These are phyloP conservation scores for Diospyros lotus DNA, from an alignment of 148 eudicot species.

Conservation along the genomic window DNA sequence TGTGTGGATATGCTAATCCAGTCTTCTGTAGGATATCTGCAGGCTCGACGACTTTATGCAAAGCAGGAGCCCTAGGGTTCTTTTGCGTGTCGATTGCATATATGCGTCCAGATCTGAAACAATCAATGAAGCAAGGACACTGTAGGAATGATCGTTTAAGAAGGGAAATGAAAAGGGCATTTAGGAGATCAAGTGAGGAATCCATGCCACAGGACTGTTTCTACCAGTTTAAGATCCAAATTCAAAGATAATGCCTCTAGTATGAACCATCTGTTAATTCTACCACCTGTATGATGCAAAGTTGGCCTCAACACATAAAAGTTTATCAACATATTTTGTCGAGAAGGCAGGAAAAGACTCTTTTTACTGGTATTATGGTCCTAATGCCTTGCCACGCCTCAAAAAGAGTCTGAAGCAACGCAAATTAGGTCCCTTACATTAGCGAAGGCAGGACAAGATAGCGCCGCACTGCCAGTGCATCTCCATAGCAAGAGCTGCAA, in stretches of 20 bases:
- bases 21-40: constrained; percentile 69
- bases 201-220: background rate
- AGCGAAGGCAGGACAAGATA: constrained; percentile 87
- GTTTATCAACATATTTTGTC: no score
- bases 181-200: background rate
- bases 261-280: no score
- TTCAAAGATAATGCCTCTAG: no score
- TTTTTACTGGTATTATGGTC: background rate
- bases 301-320: no score
- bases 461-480: constrained; percentile 65
- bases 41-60: constrained; percentile 88
- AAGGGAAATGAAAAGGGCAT: background rate
- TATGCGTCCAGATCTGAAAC: constrained; percentile 81
- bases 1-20: constrained; percentile 96
- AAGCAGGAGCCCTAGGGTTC: constrained; percentile 64
- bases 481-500: constrained; percentile 97
- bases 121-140: background rate
- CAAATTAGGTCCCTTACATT: constrained; percentile 38
- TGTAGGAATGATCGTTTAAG: no score
- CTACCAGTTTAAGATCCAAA: background rate
- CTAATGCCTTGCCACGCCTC: background rate
- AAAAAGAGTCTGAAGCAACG: background rate
- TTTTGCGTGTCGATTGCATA: constrained; percentile 77
- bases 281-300: no score
- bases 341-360: no score